Evolutionary conservation across 1,284 basidiomycete genomes (phyloP).

Genomic region (Anthracocystis panici-leucophaei): DNA sequence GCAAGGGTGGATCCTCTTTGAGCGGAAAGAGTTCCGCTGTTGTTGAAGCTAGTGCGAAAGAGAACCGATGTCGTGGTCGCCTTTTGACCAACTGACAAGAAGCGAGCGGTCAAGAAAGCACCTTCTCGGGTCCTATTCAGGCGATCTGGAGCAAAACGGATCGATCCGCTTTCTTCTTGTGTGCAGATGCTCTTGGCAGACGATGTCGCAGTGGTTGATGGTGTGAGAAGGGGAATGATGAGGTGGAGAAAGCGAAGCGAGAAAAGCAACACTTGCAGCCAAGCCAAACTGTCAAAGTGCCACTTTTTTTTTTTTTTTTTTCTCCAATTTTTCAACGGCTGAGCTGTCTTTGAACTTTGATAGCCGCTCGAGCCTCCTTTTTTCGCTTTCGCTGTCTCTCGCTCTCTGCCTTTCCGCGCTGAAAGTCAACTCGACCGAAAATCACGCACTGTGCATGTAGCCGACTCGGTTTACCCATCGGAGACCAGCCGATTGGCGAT

Average conservation of each 20-base stretch:
- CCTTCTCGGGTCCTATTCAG: too few relatives aligned
- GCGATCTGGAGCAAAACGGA: too few relatives aligned
- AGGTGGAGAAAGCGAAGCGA: neutral
- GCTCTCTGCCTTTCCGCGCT: neutral
- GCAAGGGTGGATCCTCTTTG: too few relatives aligned
- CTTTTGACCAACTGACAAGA: neutral
- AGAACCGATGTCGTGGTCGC: too few relatives aligned
- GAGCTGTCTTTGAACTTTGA: constrained; percentile 6
- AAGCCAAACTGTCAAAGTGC: neutral
- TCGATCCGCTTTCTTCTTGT: neutral
- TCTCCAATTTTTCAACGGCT: neutral
- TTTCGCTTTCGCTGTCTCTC: neutral
- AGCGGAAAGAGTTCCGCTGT: too few relatives aligned
- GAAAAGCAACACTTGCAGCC: neutral
- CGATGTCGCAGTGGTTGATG: neutral
- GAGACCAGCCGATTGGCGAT: constrained; percentile 2
- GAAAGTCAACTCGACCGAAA: neutral
- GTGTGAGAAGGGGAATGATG: constrained; percentile 1
- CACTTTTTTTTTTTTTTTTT: constrained; percentile 2
- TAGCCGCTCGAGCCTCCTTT: constrained; percentile 32
- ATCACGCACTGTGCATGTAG: constrained; percentile 14
- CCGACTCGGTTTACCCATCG: neutral
- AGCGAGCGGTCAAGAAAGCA: neutral
- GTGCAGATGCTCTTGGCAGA: constrained; percentile 1
- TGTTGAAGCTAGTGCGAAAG: too few relatives aligned